Evolutionary conservation across 2,329 filamentous ascomycete genomes (phyloP).

Genomic region (Aureobasidium sp.): DNA sequence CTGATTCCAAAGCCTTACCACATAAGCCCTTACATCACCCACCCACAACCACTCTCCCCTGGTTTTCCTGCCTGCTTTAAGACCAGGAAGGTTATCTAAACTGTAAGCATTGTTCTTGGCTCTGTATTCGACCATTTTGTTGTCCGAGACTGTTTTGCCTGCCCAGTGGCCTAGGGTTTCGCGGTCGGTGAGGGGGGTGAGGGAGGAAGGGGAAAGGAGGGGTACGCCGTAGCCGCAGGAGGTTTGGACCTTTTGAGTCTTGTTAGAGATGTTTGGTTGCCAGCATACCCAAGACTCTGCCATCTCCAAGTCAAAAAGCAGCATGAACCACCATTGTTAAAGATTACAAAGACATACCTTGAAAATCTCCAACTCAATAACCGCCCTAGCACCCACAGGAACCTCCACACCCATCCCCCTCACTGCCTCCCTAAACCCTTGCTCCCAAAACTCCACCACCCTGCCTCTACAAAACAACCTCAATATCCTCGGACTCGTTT

Average conservation of each 20-base stretch:
- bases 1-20: constrained; percentile 16
- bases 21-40: constrained; percentile 25
- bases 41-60: constrained; percentile 41
- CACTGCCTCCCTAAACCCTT: constrained; percentile 38
- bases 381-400: constrained; percentile 46
- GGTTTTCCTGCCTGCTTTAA: constrained; percentile 45
- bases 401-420: constrained; percentile 25
- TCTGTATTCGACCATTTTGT: constrained; percentile 47
- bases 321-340: too few species aligned
- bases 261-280: too few species aligned
- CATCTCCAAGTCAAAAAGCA: too few species aligned
- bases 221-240: constrained; percentile 60
- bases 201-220: constrained; percentile 31
- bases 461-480: constrained; percentile 53
- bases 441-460: constrained; percentile 53
- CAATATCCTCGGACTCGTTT: constrained; percentile 50
- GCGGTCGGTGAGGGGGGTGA: constrained; percentile 36
- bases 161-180: constrained; percentile 48
- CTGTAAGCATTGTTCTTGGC: constrained; percentile 46
- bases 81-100: constrained; percentile 52
- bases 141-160: constrained; percentile 40
- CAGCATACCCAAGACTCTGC: too few species aligned
- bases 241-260: constrained; percentile 56
- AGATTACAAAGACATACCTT: constrained; percentile 40
- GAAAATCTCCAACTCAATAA: constrained; percentile 54